phyloP scores from a whole-genome alignment of 1,139 yeast species.

The Blastobotrys petasosporus region DNA sequence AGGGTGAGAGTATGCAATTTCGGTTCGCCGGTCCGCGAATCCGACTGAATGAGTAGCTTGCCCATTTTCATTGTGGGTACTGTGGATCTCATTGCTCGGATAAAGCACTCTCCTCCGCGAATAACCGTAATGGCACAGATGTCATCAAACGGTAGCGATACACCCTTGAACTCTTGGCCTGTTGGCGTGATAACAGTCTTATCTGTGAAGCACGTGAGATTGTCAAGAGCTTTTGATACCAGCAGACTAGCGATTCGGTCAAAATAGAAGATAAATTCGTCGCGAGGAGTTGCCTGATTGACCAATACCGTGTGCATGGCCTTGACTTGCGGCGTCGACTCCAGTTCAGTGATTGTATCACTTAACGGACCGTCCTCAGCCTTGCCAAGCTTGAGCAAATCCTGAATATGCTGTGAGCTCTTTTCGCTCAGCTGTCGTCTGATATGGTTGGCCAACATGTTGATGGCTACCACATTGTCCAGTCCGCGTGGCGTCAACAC shows the following conservation, averaged over 20 bases:
- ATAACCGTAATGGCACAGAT: constrained; percentile 72
- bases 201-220: constrained; percentile 31
- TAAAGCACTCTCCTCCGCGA: constrained; percentile 90
- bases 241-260: constrained; percentile 70
- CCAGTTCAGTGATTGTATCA: constrained; percentile 35
- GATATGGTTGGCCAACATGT: constrained; percentile 72
- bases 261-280: constrained; percentile 80
- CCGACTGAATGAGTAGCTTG: constrained; percentile 79
- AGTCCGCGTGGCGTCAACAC: constrained; percentile 83
- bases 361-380: background rate
- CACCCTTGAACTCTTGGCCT: constrained; percentile 38
- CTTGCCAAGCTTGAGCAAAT: constrained; percentile 49
- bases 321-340: constrained; percentile 58
- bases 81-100: constrained; percentile 65
- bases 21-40: constrained; percentile 86
- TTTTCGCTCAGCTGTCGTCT: constrained; percentile 63
- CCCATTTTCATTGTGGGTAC: constrained; percentile 78
- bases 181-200: constrained; percentile 43
- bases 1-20: constrained; percentile 73
- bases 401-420: constrained; percentile 58
- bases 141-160: constrained; percentile 39
- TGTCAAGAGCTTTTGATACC: constrained; percentile 61
- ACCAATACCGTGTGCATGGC: constrained; percentile 71
- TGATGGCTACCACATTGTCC: constrained; percentile 74
- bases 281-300: constrained; percentile 49